Evolutionary conservation across 495 filamentous ascomycete genomes (phyloP), one percentile per base, ranked within the genome.

Genomic region (Halenospora varia): DNA sequence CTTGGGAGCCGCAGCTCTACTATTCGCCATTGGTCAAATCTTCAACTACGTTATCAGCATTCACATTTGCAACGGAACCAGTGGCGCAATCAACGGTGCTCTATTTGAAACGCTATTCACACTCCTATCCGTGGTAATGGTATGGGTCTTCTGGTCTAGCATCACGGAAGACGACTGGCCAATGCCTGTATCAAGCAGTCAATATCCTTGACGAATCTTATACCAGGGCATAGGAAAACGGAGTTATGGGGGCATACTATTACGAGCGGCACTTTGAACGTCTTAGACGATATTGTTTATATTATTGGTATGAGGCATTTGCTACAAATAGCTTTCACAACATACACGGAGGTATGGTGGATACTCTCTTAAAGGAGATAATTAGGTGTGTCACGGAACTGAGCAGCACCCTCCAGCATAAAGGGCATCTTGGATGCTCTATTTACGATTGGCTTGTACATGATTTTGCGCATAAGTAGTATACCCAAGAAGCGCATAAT

Each of bases 101-200:
- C 68, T 97, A 2, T 99, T 99, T 70, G 85, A 96, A 70, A 97
- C 93, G 0, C 76, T 96, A 17, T 97, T 97, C 75, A 97, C 90
- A 0, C 75, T 97, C 0, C 71, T 90, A 13, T 77, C 92, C 1
- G 91, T 97, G 8, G 79, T 88, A 13, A 82, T 80, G 71, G 66
- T 96, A 48, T 99, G 93, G 93, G 66, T 88, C 60, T 99, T 99
- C 78, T 97, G 95, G 94, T 93, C 90, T 41, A 96, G 90, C 75
- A 99, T 99, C 66, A 99, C 94, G 3, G 94, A 99, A 73, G 94
- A 99, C 66, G 93, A 97, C 75, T 99, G 94, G 94, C 91, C 94
- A 1, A 81, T 87, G 77, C 83, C 85, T 10, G 73, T 77, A 10
- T 26, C 61, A 35, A 13, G 29, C n/a, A 60, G 52, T 55, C 57